These are phyloP conservation scores for Hura crepitans DNA, from an alignment of 441 rosid species.

Conservation along the genomic window DNA sequence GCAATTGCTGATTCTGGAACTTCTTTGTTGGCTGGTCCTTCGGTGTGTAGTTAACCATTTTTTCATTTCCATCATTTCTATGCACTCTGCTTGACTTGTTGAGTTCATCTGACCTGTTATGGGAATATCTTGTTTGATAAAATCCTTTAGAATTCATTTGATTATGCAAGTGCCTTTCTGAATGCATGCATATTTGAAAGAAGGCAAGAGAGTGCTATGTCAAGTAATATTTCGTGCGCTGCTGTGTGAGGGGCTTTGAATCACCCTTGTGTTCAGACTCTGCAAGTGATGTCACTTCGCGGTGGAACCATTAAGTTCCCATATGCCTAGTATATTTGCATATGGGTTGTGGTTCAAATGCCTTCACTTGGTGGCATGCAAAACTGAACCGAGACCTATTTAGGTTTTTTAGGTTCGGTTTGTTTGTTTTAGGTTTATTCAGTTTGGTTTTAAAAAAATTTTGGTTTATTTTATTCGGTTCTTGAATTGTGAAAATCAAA, in stretches of 20 bases:
- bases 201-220: neutral
- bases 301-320: neutral
- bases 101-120: neutral
- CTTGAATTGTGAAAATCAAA: too few relatives aligned
- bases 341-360: neutral
- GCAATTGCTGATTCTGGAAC: constrained; percentile 91
- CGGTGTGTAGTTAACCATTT: constrained; percentile 37
- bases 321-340: neutral
- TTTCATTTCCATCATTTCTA: neutral
- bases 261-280: neutral
- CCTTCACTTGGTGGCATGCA: neutral
- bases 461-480: too few relatives aligned
- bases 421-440: too few relatives aligned
- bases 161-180: neutral
- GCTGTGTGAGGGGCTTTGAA: neutral
- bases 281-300: neutral
- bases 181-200: neutral
- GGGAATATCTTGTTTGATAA: constrained; percentile 11
- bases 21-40: constrained; percentile 78
- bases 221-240: neutral
- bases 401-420: too few relatives aligned
- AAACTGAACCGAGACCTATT: too few relatives aligned
- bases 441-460: too few relatives aligned
- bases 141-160: neutral
- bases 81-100: neutral